Evolutionary conservation across 176 grass and related monocot species (phyloP), one percentile per base, ranked within the genome.

Genomic region (Zoysia japonica): DNA sequence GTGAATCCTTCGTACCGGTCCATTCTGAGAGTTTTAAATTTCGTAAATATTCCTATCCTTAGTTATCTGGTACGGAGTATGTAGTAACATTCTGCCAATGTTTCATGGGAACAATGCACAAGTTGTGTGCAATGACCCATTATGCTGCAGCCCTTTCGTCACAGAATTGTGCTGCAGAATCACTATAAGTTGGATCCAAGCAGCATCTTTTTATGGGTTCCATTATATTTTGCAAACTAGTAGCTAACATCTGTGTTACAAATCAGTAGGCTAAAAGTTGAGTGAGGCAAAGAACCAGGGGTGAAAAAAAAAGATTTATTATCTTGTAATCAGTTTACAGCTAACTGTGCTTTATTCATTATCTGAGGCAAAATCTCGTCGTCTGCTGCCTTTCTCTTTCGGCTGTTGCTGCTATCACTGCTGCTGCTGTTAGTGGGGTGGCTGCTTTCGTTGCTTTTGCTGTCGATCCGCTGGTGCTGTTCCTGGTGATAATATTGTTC

Each of bases 371-470:
- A 83, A 71, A 87, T 77, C 83, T 64, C 61, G 3, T 78, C 78
- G 7, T 89, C 87, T 50, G 68, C 59, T 73, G 67, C 85, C 73
- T 89, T 90, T 75, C 95, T 94, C 78, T 97, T 97, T 56, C 28
- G 78, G 75, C 51, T 85, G 68, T 19, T 72, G 79, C 73, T 73
- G 67, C 57, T 75, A n/a, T 64, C 68, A 15, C 63, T 77, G 65
- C 62, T 76, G 60, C 80, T 85, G 68, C 13, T 89, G 43, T 48
- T 68, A 2, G 11, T 70, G 70, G 70, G 70, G 47, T 43, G 85
- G 45, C 47, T 91, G 71, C 17, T 47, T 74, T 16, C 81, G 13
- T 47, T 70, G 35, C 64, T 86, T 15, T 84, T 80, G 46, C 85
- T 84, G 47, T 76, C 70, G 75, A 79, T 73, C 83, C 78, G 80